Evolutionary conservation across 73 alveolate species (phyloP).

Genomic region (Tetrahymena elliotti): DNA sequence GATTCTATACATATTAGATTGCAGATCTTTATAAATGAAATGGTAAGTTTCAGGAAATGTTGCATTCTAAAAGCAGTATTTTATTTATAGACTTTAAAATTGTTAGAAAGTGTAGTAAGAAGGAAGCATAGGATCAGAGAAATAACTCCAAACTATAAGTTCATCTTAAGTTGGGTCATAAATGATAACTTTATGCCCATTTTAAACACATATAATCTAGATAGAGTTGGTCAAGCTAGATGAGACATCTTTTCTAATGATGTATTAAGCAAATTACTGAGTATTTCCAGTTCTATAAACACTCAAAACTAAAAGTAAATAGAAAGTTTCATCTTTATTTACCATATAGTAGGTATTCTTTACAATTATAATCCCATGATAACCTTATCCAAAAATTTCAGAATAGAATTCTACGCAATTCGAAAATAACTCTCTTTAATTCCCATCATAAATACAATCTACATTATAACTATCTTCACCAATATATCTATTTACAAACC

Average conservation of each 20-base stretch:
- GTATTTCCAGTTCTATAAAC: background rate
- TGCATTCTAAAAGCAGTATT: background rate
- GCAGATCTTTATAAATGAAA: background rate
- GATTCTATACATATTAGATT: background rate
- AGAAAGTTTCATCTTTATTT: background rate
- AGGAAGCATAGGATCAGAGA: background rate
- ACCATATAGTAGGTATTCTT: background rate
- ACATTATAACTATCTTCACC: background rate
- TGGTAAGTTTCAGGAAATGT: background rate
- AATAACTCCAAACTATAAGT: background rate
- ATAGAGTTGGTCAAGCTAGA: background rate
- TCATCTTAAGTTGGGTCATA: background rate
- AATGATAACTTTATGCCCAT: background rate
- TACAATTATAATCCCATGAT: background rate
- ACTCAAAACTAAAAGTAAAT: background rate
- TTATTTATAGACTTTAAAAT: background rate
- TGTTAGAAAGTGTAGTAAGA: background rate
- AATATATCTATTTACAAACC: background rate
- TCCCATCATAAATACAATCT: background rate
- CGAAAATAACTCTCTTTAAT: background rate
- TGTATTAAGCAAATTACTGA: background rate
- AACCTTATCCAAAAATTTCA: background rate
- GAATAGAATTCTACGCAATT: background rate
- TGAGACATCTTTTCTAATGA: background rate
- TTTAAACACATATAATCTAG: background rate